These are phyloP conservation scores for Penicillium sp. DNA, from an alignment of 2,329 filamentous ascomycete species.

Conservation along the genomic window DNA sequence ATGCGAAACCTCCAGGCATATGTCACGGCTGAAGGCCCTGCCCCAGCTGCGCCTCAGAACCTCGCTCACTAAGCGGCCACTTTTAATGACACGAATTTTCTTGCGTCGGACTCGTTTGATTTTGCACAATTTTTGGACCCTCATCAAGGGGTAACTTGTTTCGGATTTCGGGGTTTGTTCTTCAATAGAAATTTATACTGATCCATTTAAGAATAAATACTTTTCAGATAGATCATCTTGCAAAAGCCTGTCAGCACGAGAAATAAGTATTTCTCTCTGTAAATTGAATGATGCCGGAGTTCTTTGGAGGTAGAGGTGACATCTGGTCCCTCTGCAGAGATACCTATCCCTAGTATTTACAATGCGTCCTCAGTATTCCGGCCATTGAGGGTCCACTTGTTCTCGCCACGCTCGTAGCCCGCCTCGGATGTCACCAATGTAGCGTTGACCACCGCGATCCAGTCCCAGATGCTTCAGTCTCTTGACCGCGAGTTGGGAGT, in stretches of 20 bases:
- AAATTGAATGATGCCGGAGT: too few species aligned
- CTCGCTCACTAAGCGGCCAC: conserved; percentile 31
- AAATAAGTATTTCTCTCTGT: neutral
- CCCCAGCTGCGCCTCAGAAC: conserved; percentile 58
- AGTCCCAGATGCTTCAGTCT: conserved; percentile 46
- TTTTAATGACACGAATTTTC: conserved; percentile 8
- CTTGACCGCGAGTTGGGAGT: conserved; percentile 52
- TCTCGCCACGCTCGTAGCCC: conserved; percentile 49
- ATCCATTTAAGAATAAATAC: neutral
- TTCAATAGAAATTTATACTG: conserved; percentile 1
- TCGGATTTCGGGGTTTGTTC: neutral
- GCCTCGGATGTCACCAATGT: conserved; percentile 48
- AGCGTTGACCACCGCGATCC: conserved; percentile 38
- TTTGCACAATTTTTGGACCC: neutral
- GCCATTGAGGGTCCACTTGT: conserved; percentile 45
- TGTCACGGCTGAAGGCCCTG: conserved; percentile 63
- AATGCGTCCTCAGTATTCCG: neutral
- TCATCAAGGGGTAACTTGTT: neutral
- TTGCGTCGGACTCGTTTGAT: conserved; percentile 3
- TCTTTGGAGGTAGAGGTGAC: neutral
- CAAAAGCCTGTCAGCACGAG: neutral
- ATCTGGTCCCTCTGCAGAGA: neutral
- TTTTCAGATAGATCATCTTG: neutral
- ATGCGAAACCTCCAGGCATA: conserved; percentile 62
- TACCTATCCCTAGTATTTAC: neutral